A percentile compares a stretch with the other conserved stretches of the same genome.
phyloP scores from a whole-genome alignment of 495 filamentous ascomycete genomes.

The Podospora pseudocomata region DNA sequence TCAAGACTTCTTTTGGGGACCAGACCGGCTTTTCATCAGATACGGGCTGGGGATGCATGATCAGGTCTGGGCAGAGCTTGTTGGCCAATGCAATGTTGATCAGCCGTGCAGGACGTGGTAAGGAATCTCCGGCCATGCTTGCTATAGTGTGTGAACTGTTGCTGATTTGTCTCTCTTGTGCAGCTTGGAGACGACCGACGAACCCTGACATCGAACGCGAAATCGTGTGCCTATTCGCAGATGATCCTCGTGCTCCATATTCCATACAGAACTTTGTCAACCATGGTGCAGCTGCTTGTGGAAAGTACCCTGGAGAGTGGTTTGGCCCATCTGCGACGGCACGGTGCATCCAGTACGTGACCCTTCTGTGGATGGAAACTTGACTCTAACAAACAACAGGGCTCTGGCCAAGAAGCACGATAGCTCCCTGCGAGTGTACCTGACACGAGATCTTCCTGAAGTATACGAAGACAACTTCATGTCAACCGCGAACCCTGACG shows the following conservation, averaged over 20 bases:
- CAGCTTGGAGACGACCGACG: constrained; percentile 77
- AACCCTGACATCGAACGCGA: constrained; percentile 59
- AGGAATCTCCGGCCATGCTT: constrained; percentile 14
- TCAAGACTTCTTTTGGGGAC: constrained; percentile 77
- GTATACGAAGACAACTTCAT: constrained; percentile 88
- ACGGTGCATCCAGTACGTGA: constrained; percentile 84
- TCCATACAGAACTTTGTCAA: constrained; percentile 94
- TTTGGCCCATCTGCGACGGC: constrained; percentile 98
- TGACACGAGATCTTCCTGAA: constrained; percentile 83
- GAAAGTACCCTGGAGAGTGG: constrained; percentile 96
- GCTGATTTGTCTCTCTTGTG: background rate
- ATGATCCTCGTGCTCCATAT: constrained; percentile 80
- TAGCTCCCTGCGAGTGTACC: constrained; percentile 70
- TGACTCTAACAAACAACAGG: constrained; percentile 46
- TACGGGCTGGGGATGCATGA: constrained; percentile 99
- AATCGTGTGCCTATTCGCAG: constrained; percentile 82
- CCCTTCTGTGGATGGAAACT: background rate
- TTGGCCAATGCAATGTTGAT: constrained; percentile 79
- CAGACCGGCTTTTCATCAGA: constrained; percentile 86
- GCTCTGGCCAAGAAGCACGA: constrained; percentile 62
- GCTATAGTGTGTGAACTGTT: background rate
- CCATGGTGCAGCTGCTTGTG: constrained; percentile 82
- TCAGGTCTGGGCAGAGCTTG: constrained; percentile 89
- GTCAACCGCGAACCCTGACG: constrained; percentile 62
- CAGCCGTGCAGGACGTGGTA: constrained; percentile 76